These are phyloP conservation scores for Arthrobotrys iridis DNA, from an alignment of 2,329 filamentous ascomycete species.

Conservation along the genomic window DNA sequence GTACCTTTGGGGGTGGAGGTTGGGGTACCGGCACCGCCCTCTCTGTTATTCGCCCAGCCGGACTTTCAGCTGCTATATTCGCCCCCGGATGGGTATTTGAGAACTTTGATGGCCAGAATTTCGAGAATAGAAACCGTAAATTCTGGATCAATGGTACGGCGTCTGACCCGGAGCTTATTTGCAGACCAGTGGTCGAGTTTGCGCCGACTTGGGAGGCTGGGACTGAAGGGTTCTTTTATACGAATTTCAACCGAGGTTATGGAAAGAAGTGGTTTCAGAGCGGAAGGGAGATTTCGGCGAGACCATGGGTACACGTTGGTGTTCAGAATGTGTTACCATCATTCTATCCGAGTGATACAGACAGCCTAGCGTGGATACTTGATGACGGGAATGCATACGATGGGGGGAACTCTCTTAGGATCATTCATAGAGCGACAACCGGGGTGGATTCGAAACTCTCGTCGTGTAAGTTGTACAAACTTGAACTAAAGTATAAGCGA, in stretches of 20 bases:
- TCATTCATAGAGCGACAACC: constrained; percentile 21
- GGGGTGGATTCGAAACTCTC: constrained; percentile 13
- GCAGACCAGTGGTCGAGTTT: constrained; percentile 55
- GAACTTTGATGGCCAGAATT: constrained; percentile 61
- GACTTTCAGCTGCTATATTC: constrained; percentile 63
- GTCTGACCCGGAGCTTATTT: constrained; percentile 30
- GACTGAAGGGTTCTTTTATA: constrained; percentile 56
- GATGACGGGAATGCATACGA: constrained; percentile 53
- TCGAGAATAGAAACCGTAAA: constrained; percentile 55
- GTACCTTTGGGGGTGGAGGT: constrained; percentile 58
- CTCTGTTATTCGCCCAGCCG: constrained; percentile 60
- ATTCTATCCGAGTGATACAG: constrained; percentile 48
- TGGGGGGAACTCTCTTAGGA: constrained; percentile 54
- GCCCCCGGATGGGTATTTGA: constrained; percentile 65
- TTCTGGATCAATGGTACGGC: constrained; percentile 56
- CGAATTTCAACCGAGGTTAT: constrained; percentile 57
- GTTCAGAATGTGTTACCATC: constrained; percentile 56
- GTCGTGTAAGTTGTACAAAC: constrained; percentile 54
- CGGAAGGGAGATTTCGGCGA: constrained; percentile 54
- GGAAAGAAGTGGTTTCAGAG: constrained; percentile 55
- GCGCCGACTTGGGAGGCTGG: constrained; percentile 51
- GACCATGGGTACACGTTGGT: constrained; percentile 57
- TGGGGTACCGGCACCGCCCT: constrained; percentile 60
- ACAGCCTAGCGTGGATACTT: constrained; percentile 54
- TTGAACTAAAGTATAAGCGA: constrained; percentile 44